A percentile compares a stretch with the other conserved stretches of the same genome.
Conservation (phyloP, 225 moss, liverwort and hornwort species). For the Thuidium tamariscinum region DNA sequence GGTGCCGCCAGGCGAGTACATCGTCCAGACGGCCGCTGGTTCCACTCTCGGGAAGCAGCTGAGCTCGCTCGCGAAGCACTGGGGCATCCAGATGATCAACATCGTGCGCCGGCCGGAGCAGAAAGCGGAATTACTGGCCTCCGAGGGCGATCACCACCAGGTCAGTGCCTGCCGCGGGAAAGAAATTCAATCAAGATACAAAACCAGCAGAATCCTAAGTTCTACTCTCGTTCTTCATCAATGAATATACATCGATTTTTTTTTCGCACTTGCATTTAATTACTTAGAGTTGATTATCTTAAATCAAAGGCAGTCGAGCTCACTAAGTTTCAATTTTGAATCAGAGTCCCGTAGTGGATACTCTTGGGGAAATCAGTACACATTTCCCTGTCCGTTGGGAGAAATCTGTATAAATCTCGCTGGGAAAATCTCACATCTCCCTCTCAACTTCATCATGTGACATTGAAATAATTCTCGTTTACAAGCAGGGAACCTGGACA, state of each 20-base stretch:
- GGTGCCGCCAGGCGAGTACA: not conserved
- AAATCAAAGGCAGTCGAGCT: not conserved
- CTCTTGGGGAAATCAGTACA: not conserved
- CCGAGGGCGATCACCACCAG: not conserved
- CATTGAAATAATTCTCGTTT: not conserved
- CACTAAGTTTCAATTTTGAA: not conserved
- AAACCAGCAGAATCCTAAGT: not conserved
- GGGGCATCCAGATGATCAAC: not conserved
- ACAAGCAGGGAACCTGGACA: not conserved
- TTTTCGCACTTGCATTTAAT: too few relatives aligned
- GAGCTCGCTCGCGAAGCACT: not conserved
- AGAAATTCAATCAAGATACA: not conserved
- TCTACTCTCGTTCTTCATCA: not conserved
- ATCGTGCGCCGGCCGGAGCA: not conserved
- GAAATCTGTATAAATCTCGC: not conserved
- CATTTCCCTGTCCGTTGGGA: not conserved
- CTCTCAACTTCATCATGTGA: too few relatives aligned
- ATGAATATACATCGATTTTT: not conserved
- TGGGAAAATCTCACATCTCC: not conserved
- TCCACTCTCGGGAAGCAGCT: not conserved
- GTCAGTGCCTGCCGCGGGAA: not conserved
- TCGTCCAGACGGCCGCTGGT: not conserved
- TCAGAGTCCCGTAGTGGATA: not conserved
- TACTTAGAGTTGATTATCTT: not conserved
- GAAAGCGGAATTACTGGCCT: not conserved